Base-by-base conservation (phyloP, 116 monocot species). In the Zostera marina region DNA sequence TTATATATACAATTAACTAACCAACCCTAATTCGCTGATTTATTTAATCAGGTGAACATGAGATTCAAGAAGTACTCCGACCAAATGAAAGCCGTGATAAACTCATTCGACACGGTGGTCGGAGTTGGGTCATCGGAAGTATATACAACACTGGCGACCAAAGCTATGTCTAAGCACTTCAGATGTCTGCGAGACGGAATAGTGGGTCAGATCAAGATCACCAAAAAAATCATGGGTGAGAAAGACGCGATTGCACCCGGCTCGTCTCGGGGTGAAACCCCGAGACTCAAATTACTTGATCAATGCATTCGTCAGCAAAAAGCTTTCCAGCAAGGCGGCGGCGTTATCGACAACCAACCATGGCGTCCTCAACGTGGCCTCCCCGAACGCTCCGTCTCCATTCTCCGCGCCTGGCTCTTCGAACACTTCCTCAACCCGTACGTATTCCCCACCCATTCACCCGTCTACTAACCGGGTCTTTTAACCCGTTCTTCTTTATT, bases 401-500 rank as follows among this genome's bases (percentile, higher is more conserved):
- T 86, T 55, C 86, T 92, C 5, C 77, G 92, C 0, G 80, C 92
- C 10, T 92, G 92, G 92, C 92, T 92, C 52, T 92, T 92, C 58
- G 86, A 92, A 42, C 86, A 92, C 64, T 92, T 92, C 72, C 86
- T 92, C 11, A 82, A 92, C 38, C 92, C 92, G 92, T 92, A 82
- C n/a, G n/a, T n/a, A n/a, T n/a, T n/a, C n/a, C n/a, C n/a, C n/a
- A n/a, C n/a, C n/a, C n/a, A n/a, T n/a, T n/a, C n/a, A n/a, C n/a
- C n/a, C n/a, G 5, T 32, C 32, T 32, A 32, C 32, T 32, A 32
- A 32, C 5, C 32, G 6, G 9, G 2, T 44, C 19, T 12, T 22
- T 38, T 19, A 22, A 14, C 41, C 43, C 3, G 8, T 60, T 22
- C 22, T 60, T 0, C 6, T 58, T 19, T n/a, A 14, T 7, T 41